These are phyloP conservation scores for Plasmodium gaboni DNA, from an alignment of 169 alveolate genomes.

Conservation along the genomic window DNA sequence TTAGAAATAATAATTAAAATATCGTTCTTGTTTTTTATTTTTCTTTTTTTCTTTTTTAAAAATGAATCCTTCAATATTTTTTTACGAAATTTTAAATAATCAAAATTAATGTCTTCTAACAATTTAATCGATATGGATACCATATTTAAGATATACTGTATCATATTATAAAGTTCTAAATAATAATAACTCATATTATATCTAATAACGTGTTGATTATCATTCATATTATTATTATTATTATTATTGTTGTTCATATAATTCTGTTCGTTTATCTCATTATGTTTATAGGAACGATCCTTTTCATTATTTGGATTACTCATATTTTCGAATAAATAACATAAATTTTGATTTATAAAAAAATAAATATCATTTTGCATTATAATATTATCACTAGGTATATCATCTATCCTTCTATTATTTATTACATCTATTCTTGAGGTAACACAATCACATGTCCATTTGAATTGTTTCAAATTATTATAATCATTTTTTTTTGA, in stretches of 20 bases:
- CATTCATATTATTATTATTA: not conserved
- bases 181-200: not conserved
- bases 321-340: not conserved
- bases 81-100: conserved; percentile 20
- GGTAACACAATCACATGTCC: not conserved
- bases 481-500: not conserved
- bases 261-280: not conserved
- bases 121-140: conserved; percentile 14
- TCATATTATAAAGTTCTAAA: conserved; percentile 4
- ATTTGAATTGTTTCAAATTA: not conserved
- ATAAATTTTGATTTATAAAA: not conserved
- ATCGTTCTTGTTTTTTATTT: not conserved
- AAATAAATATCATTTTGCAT: not conserved
- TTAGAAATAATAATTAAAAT: not conserved
- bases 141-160: not conserved
- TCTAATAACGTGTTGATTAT: not conserved
- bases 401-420: not conserved
- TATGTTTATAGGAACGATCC: not conserved
- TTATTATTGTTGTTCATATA: not conserved
- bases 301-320: not conserved
- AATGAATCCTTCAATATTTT: not conserved
- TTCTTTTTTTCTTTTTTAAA: not conserved
- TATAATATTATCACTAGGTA: not conserved
- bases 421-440: not conserved
- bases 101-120: conserved; percentile 22